Percentiles rank a stretch among this genome's conserved stretches.
These are phyloP conservation scores for Endothia cerciana DNA, from an alignment of 2,329 filamentous ascomycete species.

Conservation along the genomic window DNA sequence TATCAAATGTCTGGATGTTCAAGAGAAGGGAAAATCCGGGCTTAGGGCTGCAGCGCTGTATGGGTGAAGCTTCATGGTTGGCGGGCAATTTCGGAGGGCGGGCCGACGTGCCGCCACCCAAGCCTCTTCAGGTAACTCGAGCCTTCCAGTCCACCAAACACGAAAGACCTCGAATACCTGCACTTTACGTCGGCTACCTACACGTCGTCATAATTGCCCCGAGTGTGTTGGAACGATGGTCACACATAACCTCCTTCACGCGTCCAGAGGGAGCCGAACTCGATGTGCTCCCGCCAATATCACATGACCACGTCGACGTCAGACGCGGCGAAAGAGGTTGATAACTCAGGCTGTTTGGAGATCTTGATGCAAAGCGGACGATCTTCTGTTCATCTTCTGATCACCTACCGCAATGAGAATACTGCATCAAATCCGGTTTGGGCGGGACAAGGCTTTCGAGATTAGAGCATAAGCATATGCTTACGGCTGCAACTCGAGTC, in stretches of 20 bases:
- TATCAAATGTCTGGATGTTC: not conserved
- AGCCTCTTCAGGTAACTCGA: constrained; percentile 12
- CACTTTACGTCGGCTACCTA: not conserved
- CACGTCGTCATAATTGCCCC: constrained; percentile 19
- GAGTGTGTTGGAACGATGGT: not conserved
- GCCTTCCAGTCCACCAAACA: constrained; percentile 19
- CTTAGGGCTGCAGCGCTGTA: constrained; percentile 22
- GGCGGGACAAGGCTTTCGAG: not conserved
- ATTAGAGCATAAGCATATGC: not conserved
- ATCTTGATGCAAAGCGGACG: not conserved
- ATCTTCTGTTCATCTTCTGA: not conserved
- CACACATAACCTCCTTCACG: not conserved
- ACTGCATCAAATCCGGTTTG: not conserved
- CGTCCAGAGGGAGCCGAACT: not conserved
- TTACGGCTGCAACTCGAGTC: not conserved
- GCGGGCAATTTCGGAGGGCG: constrained; percentile 28
- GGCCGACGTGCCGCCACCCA: constrained; percentile 23
- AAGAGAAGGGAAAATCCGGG: not conserved
- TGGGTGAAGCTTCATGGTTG: constrained; percentile 20
- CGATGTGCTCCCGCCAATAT: constrained; percentile 1
- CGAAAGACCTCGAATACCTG: constrained; percentile 8
- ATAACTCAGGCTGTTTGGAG: constrained; percentile 2
- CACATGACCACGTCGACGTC: constrained; percentile 4
- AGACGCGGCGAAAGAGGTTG: not conserved
- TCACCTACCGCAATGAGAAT: constrained; percentile 3